These are phyloP conservation scores for Westerdykella ornata DNA, from an alignment of 2,329 filamentous ascomycete species.

Conservation along the genomic window DNA sequence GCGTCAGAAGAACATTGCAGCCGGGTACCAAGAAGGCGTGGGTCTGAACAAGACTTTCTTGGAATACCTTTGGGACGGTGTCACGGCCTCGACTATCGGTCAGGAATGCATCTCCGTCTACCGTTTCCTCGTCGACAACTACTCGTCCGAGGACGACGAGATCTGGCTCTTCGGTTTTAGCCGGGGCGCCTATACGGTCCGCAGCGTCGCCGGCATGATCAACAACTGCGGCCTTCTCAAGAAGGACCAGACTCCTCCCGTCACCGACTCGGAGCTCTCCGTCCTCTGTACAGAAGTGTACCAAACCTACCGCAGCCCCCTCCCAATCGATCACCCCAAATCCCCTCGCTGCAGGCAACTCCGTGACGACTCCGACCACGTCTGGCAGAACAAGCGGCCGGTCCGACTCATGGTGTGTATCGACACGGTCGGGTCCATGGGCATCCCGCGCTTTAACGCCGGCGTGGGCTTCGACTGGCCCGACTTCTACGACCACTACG, in stretches of 20 bases:
- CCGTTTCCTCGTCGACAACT: constrained; percentile 33
- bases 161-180: constrained; percentile 45
- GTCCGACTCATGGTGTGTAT: constrained; percentile 31
- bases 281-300: constrained; percentile 29
- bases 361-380: constrained; percentile 11
- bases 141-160: constrained; percentile 29
- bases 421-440: constrained; percentile 33
- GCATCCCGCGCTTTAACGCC: constrained; percentile 30
- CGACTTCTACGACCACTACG: constrained; percentile 32
- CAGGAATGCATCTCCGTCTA: constrained; percentile 33
- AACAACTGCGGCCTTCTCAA: constrained; percentile 39
- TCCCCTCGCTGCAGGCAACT: constrained; percentile 17
- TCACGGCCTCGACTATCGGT: constrained; percentile 31
- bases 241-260: constrained; percentile 6
- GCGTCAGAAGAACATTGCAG: constrained; percentile 15
- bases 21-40: constrained; percentile 34
- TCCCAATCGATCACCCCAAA: constrained; percentile 24
- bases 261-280: constrained; percentile 13
- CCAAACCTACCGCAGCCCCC: constrained; percentile 25
- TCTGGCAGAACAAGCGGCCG: constrained; percentile 28
- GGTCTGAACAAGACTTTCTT: constrained; percentile 33
- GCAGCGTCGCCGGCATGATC: constrained; percentile 41
- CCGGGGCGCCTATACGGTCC: constrained; percentile 42
- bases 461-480: constrained; percentile 33
- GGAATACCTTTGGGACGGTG: constrained; percentile 34